Base-by-base conservation (phyloP, 495 filamentous ascomycete genomes). In the Aspergillus coremiiformis region DNA sequence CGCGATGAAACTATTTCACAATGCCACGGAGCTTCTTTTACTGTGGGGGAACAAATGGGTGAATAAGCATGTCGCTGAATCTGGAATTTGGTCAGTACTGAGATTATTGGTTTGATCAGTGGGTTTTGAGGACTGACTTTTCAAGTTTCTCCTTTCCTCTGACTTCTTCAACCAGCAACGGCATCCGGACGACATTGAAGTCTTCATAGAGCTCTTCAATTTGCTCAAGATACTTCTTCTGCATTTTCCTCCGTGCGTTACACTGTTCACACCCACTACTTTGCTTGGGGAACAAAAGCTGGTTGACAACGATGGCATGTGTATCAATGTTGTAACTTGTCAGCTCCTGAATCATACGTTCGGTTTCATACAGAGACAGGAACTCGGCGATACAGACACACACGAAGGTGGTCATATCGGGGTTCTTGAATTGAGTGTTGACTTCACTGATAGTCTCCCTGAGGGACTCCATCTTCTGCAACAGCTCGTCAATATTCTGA, bases 321-420 rank as follows among this genome's bases (percentile, higher is more conserved):
- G 92, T 96, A 68, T 99, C 93, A 64, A 99, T 99, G 58, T 82
- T 72, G 73, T 96, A 99, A 66, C 78, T 85, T 42, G 90, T 84
- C 59, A 99, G 78, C 75, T 99, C 93, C 72, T 98, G 93, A 62
- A 98, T 96, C 93, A 98, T 96, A 56, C 93, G 87, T 72, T 99
- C 93, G 47, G 93, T 99, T 77, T 99, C 93, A 72, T 97, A 99
- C 37, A 99, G 79, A 39, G 85, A 90, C 63, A 99, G 67, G 75
- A 99, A 99, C 71, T 99, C 93, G 29, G 93, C 87, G 64, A 99
- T 99, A 70, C 92, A 95, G 47, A 99, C 94, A 67, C 94, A 97
- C 22, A 99, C 89, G 58, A 98, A 98, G 5, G 93, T 99, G 33
- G 94, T 97, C 63, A 97, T 81, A 52, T 90, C 87, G 55, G 92